These are phyloP conservation scores for Cyphellophora attinorum DNA, from an alignment of 2,329 filamentous ascomycete species.

Conservation along the genomic window DNA sequence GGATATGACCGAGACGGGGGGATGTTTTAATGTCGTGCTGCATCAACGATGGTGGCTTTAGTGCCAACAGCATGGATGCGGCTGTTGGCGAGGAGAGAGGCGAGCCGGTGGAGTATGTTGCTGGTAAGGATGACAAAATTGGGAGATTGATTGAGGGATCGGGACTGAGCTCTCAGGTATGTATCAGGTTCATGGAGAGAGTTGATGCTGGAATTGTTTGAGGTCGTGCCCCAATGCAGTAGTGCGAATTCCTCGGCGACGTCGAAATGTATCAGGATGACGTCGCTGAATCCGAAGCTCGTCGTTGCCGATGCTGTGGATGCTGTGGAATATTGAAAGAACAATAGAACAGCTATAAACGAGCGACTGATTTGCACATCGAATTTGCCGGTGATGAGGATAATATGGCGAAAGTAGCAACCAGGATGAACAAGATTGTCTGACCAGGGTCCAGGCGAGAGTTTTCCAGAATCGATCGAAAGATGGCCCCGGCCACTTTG, in stretches of 20 bases:
- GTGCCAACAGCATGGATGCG: slow-evolving; percentile 41
- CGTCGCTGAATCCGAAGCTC: neutral
- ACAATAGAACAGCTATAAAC: neutral
- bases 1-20: neutral
- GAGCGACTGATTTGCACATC: neutral
- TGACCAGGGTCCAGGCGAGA: neutral
- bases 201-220: slow-evolving; percentile 1
- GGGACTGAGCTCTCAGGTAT: neutral
- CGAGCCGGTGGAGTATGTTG: neutral
- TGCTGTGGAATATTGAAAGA: too few species aligned
- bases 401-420: neutral
- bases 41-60: slow-evolving; percentile 33
- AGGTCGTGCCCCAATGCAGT: neutral
- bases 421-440: neutral
- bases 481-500: neutral
- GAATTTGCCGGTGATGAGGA: neutral
- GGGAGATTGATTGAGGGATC: neutral
- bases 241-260: neutral
- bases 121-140: neutral
- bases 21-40: slow-evolving; percentile 34
- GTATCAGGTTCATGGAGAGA: neutral
- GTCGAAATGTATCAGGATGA: neutral
- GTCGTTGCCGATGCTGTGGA: neutral
- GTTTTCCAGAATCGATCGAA: neutral
- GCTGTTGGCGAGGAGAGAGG: slow-evolving; percentile 7